Percentiles rank a stretch among this genome's conserved stretches.
Conservation (phyloP, 257 asterid genomes). For the Ilex aquifolium region DNA sequence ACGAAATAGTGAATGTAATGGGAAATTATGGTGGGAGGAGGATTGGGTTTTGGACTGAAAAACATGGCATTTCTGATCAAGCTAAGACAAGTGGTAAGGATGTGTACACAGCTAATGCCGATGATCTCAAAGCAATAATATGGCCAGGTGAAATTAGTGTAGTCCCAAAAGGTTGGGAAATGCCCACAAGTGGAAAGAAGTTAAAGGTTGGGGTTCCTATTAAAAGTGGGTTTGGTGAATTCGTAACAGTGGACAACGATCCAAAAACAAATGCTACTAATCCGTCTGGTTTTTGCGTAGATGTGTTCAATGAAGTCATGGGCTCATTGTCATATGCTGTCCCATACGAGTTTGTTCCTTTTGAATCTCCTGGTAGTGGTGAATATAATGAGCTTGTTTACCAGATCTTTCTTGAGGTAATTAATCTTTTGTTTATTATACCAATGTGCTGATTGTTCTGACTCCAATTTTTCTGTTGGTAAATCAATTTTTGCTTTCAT, state of each 20-base stretch:
- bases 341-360: slow-evolving; percentile 6
- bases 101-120: slow-evolving; percentile 9
- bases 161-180: slow-evolving; percentile 46
- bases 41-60: slow-evolving; percentile 33
- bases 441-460: neutral
- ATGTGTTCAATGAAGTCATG: slow-evolving; percentile 13
- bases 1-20: slow-evolving; percentile 30
- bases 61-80: slow-evolving; percentile 14
- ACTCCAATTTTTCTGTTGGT: too few species aligned
- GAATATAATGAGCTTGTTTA: slow-evolving; percentile 8
- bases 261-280: slow-evolving; percentile 7
- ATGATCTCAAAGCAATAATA: slow-evolving; percentile 14
- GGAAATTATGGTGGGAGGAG: slow-evolving; percentile 12
- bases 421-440: neutral
- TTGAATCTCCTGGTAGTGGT: slow-evolving; percentile 1
- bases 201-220: slow-evolving; percentile 13
- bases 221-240: slow-evolving; percentile 11
- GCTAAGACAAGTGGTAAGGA: slow-evolving; percentile 1
- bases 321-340: neutral
- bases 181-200: slow-evolving; percentile 18
- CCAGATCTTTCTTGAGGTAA: slow-evolving; percentile 19
- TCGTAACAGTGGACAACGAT: slow-evolving; percentile 10
- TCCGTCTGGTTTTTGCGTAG: slow-evolving; percentile 9
- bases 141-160: slow-evolving; percentile 44
- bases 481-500: neutral